These are phyloP conservation scores for Knufia fluminis DNA, from an alignment of 2,329 filamentous ascomycete genomes.

Conservation along the genomic window DNA sequence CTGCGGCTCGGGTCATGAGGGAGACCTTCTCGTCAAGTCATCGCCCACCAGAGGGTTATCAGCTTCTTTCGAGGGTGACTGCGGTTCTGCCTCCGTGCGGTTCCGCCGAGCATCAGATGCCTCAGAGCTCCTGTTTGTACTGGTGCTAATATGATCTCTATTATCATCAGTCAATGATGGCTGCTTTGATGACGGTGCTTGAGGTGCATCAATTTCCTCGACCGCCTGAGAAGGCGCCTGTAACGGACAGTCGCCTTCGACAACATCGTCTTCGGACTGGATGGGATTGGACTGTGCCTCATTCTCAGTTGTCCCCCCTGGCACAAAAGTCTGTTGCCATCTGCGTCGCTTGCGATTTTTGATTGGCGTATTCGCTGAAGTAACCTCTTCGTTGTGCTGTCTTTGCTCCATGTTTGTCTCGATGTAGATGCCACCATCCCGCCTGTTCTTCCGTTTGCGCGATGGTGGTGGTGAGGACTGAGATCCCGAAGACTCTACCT, in stretches of 20 bases:
- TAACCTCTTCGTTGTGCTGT: not conserved
- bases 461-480: not conserved
- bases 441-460: constrained; percentile 14
- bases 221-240: too few relatives aligned
- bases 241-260: not conserved
- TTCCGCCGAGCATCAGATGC: not conserved
- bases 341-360: constrained; percentile 16
- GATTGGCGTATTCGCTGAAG: constrained; percentile 6
- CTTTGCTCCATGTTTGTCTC: constrained; percentile 9
- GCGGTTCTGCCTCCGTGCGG: not conserved
- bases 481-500: not conserved
- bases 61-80: not conserved
- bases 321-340: constrained; percentile 19
- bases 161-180: not conserved
- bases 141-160: not conserved
- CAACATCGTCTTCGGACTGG: not conserved
- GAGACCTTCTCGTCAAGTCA: not conserved
- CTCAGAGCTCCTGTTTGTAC: not conserved
- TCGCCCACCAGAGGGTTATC: not conserved
- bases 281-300: not conserved
- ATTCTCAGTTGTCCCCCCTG: not conserved
- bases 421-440: constrained; percentile 5
- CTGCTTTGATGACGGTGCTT: not conserved
- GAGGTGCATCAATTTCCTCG: too few relatives aligned
- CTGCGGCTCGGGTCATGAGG: not conserved